Percentiles rank a stretch among this genome's conserved stretches.
Evolutionary conservation across 2,329 filamentous ascomycete species (phyloP).

Genomic region (Calonectria pseudoreteaudii): DNA sequence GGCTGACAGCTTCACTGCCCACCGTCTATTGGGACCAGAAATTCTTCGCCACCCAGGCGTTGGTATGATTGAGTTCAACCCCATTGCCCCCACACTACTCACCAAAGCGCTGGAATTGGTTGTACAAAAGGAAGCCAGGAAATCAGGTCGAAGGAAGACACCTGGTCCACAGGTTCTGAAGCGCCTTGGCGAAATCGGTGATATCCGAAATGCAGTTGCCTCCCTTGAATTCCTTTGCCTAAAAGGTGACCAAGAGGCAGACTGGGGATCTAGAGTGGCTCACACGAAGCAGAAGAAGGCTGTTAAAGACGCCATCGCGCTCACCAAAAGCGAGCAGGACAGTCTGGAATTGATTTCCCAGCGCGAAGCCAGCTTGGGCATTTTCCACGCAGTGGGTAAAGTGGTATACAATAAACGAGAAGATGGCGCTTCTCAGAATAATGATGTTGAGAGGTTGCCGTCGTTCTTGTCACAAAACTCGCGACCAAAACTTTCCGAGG

Average conservation of each 20-base stretch:
- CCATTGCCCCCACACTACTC: conserved; percentile 87
- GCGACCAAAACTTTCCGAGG: conserved; percentile 72
- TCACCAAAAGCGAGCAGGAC: conserved; percentile 84
- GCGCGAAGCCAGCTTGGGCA: conserved; percentile 88
- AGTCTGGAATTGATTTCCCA: conserved; percentile 85
- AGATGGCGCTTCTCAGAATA: conserved; percentile 57
- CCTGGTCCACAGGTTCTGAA: conserved; percentile 85
- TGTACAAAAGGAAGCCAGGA: conserved; percentile 85
- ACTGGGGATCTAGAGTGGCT: conserved; percentile 80
- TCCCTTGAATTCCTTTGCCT: conserved; percentile 93
- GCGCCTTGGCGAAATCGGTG: conserved; percentile 85
- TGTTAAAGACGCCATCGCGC: conserved; percentile 63
- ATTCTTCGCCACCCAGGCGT: conserved; percentile 85
- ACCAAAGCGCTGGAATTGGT: conserved; percentile 85
- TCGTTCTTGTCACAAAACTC: conserved; percentile 67
- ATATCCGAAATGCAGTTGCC: conserved; percentile 92
- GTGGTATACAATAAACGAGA: conserved; percentile 96
- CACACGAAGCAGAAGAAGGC: conserved; percentile 77
- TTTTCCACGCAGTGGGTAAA: conserved; percentile 96
- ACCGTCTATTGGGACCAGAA: conserved; percentile 88
- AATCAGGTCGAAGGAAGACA: conserved; percentile 79
- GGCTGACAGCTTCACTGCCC: conserved; percentile 91
- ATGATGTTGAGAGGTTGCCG: conserved; percentile 67
- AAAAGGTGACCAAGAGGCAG: conserved; percentile 78
- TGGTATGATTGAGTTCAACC: conserved; percentile 90